These are phyloP conservation scores for Plasmopara muralis DNA, from an alignment of 352 stramenopile species.

Conservation along the genomic window DNA sequence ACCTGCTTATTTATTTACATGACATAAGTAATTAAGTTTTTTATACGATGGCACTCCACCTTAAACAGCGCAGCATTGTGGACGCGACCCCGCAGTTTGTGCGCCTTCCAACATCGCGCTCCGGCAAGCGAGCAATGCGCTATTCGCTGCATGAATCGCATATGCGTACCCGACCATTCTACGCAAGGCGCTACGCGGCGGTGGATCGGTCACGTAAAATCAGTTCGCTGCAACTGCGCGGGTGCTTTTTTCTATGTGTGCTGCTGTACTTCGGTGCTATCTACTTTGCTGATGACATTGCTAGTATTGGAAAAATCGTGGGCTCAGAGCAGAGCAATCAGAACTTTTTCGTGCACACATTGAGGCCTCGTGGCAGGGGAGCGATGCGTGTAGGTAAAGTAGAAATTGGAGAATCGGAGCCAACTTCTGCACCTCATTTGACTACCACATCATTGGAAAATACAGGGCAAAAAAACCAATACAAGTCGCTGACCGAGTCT, in stretches of 20 bases:
- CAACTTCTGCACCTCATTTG: too few relatives aligned
- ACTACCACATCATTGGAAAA: too few relatives aligned
- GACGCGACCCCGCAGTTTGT: conserved; percentile 28
- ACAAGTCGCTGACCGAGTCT: too few relatives aligned
- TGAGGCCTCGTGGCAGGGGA: conserved; percentile 12
- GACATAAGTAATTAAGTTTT: too few relatives aligned
- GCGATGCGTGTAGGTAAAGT: conserved; percentile 15
- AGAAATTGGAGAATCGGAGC: too few relatives aligned
- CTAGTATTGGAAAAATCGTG: conserved; percentile 23
- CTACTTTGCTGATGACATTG: conserved; percentile 49
- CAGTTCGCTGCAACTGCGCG: conserved; percentile 39
- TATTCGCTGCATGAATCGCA: conserved; percentile 20
- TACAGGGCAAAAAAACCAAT: too few relatives aligned
- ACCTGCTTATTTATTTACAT: too few relatives aligned
- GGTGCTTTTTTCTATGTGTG: conserved; percentile 48
- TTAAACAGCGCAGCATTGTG: conserved; percentile 22
- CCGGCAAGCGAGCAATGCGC: conserved; percentile 1
- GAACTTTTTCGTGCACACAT: conserved; percentile 31
- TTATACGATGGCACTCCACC: conserved; percentile 26
- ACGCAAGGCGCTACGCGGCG: conserved; percentile 14
- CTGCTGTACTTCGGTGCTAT: conserved; percentile 42
- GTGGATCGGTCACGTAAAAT: conserved; percentile 28
- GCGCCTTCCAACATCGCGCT: conserved; percentile 20
- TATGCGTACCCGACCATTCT: conserved; percentile 1
- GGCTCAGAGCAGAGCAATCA: conserved; percentile 23